phyloP scores from a whole-genome alignment of 2,329 filamentous ascomycete genomes.

The Aspergillus novofumigatus region DNA sequence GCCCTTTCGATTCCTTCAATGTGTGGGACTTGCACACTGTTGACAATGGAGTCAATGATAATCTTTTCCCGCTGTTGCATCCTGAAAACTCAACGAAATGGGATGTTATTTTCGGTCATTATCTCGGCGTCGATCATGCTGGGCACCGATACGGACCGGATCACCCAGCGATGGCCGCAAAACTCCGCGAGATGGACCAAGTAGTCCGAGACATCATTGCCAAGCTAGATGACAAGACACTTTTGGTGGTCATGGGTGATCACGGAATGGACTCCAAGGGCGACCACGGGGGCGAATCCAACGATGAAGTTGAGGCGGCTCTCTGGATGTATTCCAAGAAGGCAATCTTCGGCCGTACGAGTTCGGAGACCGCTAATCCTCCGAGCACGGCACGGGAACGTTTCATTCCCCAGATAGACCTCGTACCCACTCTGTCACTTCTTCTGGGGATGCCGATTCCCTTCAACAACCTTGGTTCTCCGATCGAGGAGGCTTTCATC shows the following conservation, averaged over 20 bases:
- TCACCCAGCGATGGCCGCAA: conserved; percentile 85
- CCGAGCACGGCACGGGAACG: conserved; percentile 66
- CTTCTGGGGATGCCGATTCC: conserved; percentile 89
- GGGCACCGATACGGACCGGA: conserved; percentile 94
- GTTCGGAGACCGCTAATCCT: conserved; percentile 54
- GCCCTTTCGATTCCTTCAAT: conserved; percentile 93
- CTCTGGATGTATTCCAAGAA: conserved; percentile 98
- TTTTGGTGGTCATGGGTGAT: conserved; percentile 96
- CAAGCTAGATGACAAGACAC: conserved; percentile 74
- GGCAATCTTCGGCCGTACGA: conserved; percentile 74
- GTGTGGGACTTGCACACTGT: conserved; percentile 97
- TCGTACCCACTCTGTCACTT: conserved; percentile 86
- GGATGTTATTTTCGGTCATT: conserved; percentile 94
- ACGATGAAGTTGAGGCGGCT: conserved; percentile 90
- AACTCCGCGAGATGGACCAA: conserved; percentile 84
- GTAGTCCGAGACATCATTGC: conserved; percentile 70
- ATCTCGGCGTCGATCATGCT: conserved; percentile 92
- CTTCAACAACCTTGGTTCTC: conserved; percentile 89
- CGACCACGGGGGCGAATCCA: conserved; percentile 96
- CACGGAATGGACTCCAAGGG: conserved; percentile 98
- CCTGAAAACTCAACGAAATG: conserved; percentile 64
- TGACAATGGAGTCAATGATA: conserved; percentile 88
- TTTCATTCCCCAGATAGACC: conserved; percentile 81
- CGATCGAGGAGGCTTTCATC: conserved; percentile 90
- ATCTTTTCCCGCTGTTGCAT: conserved; percentile 73